phyloP scores from a whole-genome alignment of 1,284 basidiomycete species.

The Trametes sp. region DNA sequence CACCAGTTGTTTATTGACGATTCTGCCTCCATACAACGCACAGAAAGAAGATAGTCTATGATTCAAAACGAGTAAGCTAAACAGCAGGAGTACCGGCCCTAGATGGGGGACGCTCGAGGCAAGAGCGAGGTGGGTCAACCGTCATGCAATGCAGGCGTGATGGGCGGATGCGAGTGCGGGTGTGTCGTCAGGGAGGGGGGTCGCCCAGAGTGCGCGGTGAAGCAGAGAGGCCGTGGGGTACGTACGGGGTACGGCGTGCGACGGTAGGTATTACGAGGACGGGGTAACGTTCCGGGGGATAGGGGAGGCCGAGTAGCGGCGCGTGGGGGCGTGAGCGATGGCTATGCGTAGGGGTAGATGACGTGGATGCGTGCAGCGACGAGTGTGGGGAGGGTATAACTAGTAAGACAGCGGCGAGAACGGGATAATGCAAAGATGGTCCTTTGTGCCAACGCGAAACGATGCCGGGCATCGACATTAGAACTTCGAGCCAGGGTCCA shows the following conservation, averaged over 20 bases:
- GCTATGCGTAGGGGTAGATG: slow-evolving; percentile 11
- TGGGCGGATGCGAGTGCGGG: slow-evolving; percentile 4
- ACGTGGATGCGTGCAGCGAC: slow-evolving; percentile 20
- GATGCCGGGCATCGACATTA: slow-evolving; percentile 32
- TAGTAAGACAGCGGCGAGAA: slow-evolving; percentile 32
- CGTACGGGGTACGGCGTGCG: slow-evolving; percentile 5
- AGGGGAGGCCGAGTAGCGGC: background rate
- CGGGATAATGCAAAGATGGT: slow-evolving; percentile 26
- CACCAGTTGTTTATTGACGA: slow-evolving; percentile 11
- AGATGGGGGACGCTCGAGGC: slow-evolving; percentile 15
- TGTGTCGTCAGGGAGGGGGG: background rate
- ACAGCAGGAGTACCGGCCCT: slow-evolving; percentile 26
- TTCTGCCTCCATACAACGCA: slow-evolving; percentile 16
- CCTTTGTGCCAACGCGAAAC: slow-evolving; percentile 28
- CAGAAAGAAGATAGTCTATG: slow-evolving; percentile 27
- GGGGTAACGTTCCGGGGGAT: slow-evolving; percentile 16
- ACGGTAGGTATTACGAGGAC: slow-evolving; percentile 21
- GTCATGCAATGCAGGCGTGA: slow-evolving; percentile 26
- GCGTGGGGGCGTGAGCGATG: slow-evolving; percentile 10
- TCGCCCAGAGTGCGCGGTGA: background rate
- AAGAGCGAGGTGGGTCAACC: slow-evolving; percentile 18
- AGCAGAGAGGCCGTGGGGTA: background rate
- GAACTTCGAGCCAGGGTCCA: slow-evolving; percentile 63
- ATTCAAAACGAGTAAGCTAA: slow-evolving; percentile 23
- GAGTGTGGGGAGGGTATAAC: slow-evolving; percentile 31